phyloP scores from a whole-genome alignment of 2,329 filamentous ascomycete species.

The Trichoderma simmonsii region DNA sequence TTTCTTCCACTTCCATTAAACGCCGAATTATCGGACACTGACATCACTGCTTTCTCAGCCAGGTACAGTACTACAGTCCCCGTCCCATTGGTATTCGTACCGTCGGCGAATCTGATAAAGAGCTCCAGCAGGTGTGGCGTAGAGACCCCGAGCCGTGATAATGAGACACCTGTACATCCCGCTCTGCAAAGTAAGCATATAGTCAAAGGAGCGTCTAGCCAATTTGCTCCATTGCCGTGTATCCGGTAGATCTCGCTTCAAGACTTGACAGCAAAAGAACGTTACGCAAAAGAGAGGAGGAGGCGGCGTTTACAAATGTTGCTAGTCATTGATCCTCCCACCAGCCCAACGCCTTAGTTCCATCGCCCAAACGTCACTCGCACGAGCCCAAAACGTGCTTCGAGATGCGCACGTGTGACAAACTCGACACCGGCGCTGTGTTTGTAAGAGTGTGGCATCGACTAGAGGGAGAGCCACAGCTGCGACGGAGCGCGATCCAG shows the following conservation, averaged over 20 bases:
- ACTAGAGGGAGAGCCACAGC: background rate
- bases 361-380: background rate
- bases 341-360: background rate
- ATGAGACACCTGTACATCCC: background rate
- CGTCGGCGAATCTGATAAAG: background rate
- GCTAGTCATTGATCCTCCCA: background rate
- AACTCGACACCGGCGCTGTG: background rate
- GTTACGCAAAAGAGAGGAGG: background rate
- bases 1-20: background rate
- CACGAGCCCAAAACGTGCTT: background rate
- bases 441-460: background rate
- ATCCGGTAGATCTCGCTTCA: background rate
- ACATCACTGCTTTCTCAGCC: background rate
- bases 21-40: background rate
- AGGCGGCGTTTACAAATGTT: background rate
- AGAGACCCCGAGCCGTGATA: background rate
- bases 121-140: background rate
- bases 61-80: background rate
- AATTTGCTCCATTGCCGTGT: background rate
- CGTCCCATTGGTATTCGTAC: background rate
- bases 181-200: constrained; percentile 1
- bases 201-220: background rate
- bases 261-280: background rate
- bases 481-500: background rate
- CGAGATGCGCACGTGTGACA: background rate